Evolutionary conservation across 139 green algal species (phyloP).

Genomic region (Auxenochlorella protothecoides): DNA sequence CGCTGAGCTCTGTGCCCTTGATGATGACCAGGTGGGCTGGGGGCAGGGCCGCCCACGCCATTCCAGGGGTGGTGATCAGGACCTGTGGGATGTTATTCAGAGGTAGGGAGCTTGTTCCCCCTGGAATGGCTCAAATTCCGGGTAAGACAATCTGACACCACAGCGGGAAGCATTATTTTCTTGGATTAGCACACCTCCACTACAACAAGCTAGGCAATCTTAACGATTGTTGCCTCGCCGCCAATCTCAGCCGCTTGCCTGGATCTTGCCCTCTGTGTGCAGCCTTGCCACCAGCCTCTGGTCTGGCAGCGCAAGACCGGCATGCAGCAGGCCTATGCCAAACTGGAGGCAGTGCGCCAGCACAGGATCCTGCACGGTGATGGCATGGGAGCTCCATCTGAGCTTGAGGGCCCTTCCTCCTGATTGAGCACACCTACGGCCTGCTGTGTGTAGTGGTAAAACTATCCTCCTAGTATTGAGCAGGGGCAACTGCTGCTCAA

Average conservation of each 20-base stretch:
- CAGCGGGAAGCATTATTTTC: no score
- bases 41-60: conserved; percentile 94
- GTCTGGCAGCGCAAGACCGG: conserved; percentile 77
- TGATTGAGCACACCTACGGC: neutral
- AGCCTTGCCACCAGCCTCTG: conserved; percentile 73
- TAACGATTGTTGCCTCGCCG: no score
- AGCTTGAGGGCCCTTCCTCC: no score
- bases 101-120: no score
- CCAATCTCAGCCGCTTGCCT: conserved; percentile 24
- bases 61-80: conserved; percentile 80
- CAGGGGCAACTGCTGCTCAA: conserved; percentile 22
- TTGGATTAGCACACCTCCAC: no score
- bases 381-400: conserved; percentile 1
- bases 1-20: conserved; percentile 97
- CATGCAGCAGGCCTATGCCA: conserved; percentile 95
- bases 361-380: conserved; percentile 27
- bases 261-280: conserved; percentile 83
- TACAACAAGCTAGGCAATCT: no score
- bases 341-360: conserved; percentile 82
- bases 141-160: no score
- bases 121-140: no score
- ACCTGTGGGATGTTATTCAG: conserved; percentile 30
- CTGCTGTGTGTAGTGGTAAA: conserved; percentile 9
- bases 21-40: conserved; percentile 91
- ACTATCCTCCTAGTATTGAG: conserved; percentile 25